Percentiles rank a stretch among this genome's conserved stretches.
Evolutionary conservation across 768 basidiomycete genomes (phyloP).

Genomic region (Pholiota conissans): DNA sequence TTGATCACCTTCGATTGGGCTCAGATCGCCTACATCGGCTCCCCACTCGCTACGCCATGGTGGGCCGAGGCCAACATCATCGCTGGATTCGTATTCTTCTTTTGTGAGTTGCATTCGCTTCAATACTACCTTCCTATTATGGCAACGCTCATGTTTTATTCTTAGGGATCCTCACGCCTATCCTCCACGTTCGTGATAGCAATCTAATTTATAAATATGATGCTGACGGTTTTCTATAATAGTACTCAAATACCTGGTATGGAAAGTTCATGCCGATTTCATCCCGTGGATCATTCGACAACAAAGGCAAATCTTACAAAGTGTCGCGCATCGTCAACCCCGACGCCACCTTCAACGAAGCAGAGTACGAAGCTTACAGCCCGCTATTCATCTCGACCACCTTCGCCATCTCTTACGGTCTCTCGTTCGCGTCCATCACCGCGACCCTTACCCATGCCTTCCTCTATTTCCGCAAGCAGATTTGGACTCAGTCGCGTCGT

Average conservation of each 20-base stretch:
- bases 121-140: neutral
- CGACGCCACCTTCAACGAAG: conserved; percentile 54
- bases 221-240: conserved; percentile 2
- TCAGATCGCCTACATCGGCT: conserved; percentile 68
- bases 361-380: conserved; percentile 55
- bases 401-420: conserved; percentile 77
- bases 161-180: conserved; percentile 56
- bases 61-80: conserved; percentile 78
- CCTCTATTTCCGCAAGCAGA: conserved; percentile 78
- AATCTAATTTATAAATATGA: conserved; percentile 3
- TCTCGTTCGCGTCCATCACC: conserved; percentile 83
- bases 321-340: conserved; percentile 54
- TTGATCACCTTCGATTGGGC: conserved; percentile 83
- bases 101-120: conserved; percentile 40
- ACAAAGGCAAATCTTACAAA: conserved; percentile 58
- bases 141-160: neutral
- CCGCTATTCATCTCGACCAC: conserved; percentile 69
- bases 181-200: conserved; percentile 46
- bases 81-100: conserved; percentile 64
- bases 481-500: conserved; percentile 68
- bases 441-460: conserved; percentile 70
- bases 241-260: conserved; percentile 68
- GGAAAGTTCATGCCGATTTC: conserved; percentile 65
- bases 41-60: conserved; percentile 79
- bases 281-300: conserved; percentile 65